Evolutionary conservation across 2,329 filamentous ascomycete genomes (phyloP).

Genomic region (Monilinia vaccinii-corymbosi): DNA sequence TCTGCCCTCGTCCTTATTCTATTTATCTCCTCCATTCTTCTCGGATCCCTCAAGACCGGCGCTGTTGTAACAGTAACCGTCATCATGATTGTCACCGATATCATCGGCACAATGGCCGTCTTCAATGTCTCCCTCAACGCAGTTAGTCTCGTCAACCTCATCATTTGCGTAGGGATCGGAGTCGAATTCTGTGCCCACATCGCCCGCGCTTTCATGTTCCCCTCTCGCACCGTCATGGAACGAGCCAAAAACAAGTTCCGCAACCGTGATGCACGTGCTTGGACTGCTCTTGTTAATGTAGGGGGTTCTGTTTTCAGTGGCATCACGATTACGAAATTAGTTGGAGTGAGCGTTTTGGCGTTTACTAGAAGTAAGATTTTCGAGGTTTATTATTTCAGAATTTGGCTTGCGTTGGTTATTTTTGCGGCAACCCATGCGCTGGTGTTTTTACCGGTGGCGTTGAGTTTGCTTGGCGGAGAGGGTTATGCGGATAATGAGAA

Average conservation of each 20-base stretch:
- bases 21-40: constrained; percentile 64
- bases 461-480: constrained; percentile 77
- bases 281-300: constrained; percentile 90
- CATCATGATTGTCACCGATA: constrained; percentile 86
- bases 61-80: constrained; percentile 79
- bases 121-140: constrained; percentile 87
- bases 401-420: constrained; percentile 86
- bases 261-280: constrained; percentile 75
- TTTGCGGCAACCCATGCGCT: constrained; percentile 85
- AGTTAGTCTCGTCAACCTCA: constrained; percentile 87
- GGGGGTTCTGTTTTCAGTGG: constrained; percentile 91
- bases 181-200: constrained; percentile 98
- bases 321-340: constrained; percentile 89
- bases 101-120: constrained; percentile 89
- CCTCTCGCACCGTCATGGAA: constrained; percentile 72
- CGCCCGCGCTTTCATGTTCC: constrained; percentile 92
- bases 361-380: constrained; percentile 98
- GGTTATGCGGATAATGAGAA: constrained; percentile 83
- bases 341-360: constrained; percentile 84
- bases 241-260: constrained; percentile 69
- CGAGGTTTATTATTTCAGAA: constrained; percentile 97
- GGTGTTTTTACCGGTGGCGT: constrained; percentile 80
- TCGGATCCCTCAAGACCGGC: constrained; percentile 77
- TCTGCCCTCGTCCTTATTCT: constrained; percentile 83
- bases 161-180: constrained; percentile 93